Percentiles rank a stretch among this genome's conserved stretches.
These are phyloP conservation scores for Saksenaea oblongispora DNA, from an alignment of 371 early-diverging fungal species.

Conservation along the genomic window DNA sequence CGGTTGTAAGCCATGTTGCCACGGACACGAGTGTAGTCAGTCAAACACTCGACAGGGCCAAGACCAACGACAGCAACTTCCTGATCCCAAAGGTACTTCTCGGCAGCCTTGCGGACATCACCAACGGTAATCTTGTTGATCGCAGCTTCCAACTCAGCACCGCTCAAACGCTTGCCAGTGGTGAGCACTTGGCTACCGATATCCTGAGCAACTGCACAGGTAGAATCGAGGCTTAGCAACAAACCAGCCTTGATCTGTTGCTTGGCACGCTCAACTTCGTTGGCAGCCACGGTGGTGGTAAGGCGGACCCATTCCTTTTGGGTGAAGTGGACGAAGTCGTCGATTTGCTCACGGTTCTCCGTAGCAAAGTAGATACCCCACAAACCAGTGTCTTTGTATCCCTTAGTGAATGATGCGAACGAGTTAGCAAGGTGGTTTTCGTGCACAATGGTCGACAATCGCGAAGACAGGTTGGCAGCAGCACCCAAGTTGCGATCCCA, in stretches of 20 bases:
- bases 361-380: slow-evolving; percentile 92
- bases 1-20: slow-evolving; percentile 74
- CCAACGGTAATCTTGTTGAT: slow-evolving; percentile 42
- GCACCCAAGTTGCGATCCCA: slow-evolving; percentile 92
- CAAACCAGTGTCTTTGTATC: slow-evolving; percentile 94
- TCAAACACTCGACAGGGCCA: slow-evolving; percentile 83
- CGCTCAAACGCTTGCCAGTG: slow-evolving; percentile 80
- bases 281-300: slow-evolving; percentile 79
- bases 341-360: slow-evolving; percentile 77
- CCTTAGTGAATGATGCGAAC: slow-evolving; percentile 95
- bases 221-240: slow-evolving; percentile 84
- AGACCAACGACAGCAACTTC: slow-evolving; percentile 90
- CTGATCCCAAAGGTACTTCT: slow-evolving; percentile 83
- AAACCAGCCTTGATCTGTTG: slow-evolving; percentile 94
- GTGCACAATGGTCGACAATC: slow-evolving; percentile 77
- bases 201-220: slow-evolving; percentile 87
- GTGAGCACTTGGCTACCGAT: slow-evolving; percentile 93
- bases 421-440: slow-evolving; percentile 89
- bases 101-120: slow-evolving; percentile 84
- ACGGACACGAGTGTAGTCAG: slow-evolving; percentile 90
- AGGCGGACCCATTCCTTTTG: slow-evolving; percentile 92
- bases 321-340: slow-evolving; percentile 85
- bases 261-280: slow-evolving; percentile 95
- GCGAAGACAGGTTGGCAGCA: slow-evolving; percentile 81
- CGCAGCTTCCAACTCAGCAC: slow-evolving; percentile 23